Conservation (phyloP, 2,329 filamentous ascomycete genomes). For the Balansia obtecta region DNA sequence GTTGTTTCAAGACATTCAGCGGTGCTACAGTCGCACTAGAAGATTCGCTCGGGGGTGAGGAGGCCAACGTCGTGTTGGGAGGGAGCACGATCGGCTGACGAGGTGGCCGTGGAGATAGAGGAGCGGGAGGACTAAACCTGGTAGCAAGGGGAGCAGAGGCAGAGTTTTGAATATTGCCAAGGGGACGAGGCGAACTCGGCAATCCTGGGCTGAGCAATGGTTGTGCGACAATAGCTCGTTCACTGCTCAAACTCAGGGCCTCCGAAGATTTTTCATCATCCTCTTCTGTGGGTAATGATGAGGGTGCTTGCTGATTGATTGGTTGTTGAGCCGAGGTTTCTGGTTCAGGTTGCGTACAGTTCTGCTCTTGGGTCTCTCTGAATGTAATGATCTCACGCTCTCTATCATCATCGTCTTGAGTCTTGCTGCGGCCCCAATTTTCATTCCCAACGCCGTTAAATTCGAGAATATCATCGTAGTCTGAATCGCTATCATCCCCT, state of each 20-base stretch:
- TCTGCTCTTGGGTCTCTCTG: constrained; percentile 57
- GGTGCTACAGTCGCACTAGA: constrained; percentile 3
- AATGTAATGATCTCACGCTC: constrained; percentile 58
- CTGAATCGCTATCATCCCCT: constrained; percentile 61
- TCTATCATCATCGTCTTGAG: constrained; percentile 75
- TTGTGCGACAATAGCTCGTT: constrained; percentile 21
- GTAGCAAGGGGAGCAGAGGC: constrained; percentile 56
- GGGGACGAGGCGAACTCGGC: constrained; percentile 46
- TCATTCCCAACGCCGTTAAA: constrained; percentile 49
- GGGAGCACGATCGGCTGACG: constrained; percentile 63
- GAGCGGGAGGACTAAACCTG: constrained; percentile 30
- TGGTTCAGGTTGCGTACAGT: constrained; percentile 48
- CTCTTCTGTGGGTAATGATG: background rate
- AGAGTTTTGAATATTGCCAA: constrained; percentile 34
- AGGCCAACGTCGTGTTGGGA: constrained; percentile 53
- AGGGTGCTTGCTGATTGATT: background rate
- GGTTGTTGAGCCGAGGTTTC: background rate
- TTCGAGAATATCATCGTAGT: constrained; percentile 69
- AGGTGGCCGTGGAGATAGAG: constrained; percentile 60
- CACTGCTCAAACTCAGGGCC: constrained; percentile 33
- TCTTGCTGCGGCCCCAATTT: constrained; percentile 65
- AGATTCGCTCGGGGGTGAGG: constrained; percentile 22
- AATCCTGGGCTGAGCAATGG: constrained; percentile 47
- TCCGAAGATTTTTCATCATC: constrained; percentile 30
- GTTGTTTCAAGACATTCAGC: constrained; percentile 4